Percentiles rank a stretch among this genome's conserved stretches.
Conservation (phyloP, 495 filamentous ascomycete species). For the Penicillium verhagenii region DNA sequence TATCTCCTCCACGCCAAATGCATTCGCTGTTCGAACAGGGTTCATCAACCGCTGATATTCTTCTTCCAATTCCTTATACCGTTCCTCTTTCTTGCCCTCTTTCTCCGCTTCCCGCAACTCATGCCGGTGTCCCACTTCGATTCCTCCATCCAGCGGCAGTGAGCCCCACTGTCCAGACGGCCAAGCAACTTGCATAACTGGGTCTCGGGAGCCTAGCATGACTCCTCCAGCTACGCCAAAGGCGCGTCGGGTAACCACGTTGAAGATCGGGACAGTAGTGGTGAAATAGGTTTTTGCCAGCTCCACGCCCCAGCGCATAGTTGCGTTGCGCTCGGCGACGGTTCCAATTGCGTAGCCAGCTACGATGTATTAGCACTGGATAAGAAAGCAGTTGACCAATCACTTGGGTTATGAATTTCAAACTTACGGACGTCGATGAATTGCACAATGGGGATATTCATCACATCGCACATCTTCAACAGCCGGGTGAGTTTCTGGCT, state of each 20-base stretch:
- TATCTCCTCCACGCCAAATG: slow-evolving; percentile 64
- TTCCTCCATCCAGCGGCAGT: slow-evolving; percentile 58
- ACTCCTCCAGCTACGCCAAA: slow-evolving; percentile 62
- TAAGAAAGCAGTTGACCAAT: no score
- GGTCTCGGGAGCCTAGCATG: slow-evolving; percentile 61
- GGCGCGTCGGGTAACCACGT: slow-evolving; percentile 54
- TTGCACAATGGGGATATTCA: slow-evolving; percentile 61
- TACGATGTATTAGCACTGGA: slow-evolving; percentile 11
- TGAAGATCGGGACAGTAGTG: slow-evolving; percentile 60
- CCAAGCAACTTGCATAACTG: slow-evolving; percentile 60
- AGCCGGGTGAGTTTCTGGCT: slow-evolving; percentile 58
- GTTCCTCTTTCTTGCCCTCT: slow-evolving; percentile 43
- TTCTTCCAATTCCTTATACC: slow-evolving; percentile 54
- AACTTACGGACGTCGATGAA: slow-evolving; percentile 58
- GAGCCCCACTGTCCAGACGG: slow-evolving; percentile 61
- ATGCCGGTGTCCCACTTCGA: slow-evolving; percentile 59
- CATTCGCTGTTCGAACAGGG: slow-evolving; percentile 61
- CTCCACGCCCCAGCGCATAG: slow-evolving; percentile 61
- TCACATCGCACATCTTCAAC: slow-evolving; percentile 62
- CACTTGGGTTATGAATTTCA: no score
- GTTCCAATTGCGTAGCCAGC: slow-evolving; percentile 63
- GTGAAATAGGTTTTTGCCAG: slow-evolving; percentile 58
- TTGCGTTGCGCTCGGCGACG: slow-evolving; percentile 58
- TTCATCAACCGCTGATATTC: slow-evolving; percentile 62
- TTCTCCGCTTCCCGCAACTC: slow-evolving; percentile 57